A percentile compares a stretch with the other conserved stretches of the same genome.
Conservation (phyloP, 2,329 filamentous ascomycete genomes). For the Leptographium lundbergii region DNA sequence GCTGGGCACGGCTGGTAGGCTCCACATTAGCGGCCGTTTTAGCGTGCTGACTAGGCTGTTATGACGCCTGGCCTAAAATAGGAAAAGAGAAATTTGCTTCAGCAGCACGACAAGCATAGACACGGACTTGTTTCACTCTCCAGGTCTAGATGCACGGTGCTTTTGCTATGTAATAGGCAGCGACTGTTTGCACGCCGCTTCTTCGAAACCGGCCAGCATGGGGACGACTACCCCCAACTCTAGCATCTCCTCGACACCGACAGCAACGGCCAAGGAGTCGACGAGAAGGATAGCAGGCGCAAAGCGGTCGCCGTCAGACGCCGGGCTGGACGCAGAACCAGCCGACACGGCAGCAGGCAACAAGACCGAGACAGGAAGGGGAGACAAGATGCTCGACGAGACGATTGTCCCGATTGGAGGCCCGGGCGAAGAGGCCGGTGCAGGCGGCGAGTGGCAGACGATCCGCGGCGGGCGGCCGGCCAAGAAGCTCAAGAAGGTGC, state of each 20-base stretch:
- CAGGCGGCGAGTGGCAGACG: conserved; percentile 34
- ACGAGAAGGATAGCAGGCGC: background rate
- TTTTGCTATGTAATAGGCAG: background rate
- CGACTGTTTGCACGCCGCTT: background rate
- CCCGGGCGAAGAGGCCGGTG: conserved; percentile 15
- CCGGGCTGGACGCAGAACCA: background rate
- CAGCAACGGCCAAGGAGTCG: background rate
- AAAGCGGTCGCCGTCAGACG: background rate
- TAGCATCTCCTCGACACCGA: background rate
- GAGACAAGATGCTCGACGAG: conserved; percentile 3
- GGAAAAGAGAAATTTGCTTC: background rate
- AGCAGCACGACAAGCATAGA: background rate
- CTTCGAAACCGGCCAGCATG: background rate
- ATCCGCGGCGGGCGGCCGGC: conserved; percentile 32
- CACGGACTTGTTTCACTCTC: background rate
- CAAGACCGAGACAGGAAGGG: background rate
- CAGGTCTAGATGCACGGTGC: background rate
- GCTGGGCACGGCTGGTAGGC: background rate
- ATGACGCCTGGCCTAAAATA: background rate
- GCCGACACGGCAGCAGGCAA: background rate
- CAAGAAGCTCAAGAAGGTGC: conserved; percentile 50
- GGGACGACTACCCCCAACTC: background rate
- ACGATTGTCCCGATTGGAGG: conserved; percentile 11
- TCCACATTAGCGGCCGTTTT: background rate
- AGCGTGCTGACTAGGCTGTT: background rate